These are phyloP conservation scores for Melanopsichium pennsylvanicum DNA, from an alignment of 1,284 basidiomycete genomes.

Conservation along the genomic window DNA sequence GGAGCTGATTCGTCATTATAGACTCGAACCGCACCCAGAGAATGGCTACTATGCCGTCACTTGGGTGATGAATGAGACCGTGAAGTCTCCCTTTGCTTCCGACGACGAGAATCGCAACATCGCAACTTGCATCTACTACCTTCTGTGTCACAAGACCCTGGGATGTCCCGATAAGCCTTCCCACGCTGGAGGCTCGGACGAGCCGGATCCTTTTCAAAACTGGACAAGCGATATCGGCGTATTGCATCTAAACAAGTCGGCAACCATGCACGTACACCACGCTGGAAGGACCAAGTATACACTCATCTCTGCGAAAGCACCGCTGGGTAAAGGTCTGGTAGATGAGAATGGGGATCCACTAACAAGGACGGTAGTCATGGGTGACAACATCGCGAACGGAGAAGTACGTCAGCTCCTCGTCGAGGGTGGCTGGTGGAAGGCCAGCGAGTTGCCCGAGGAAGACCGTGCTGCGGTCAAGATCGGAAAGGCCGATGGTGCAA, in stretches of 20 bases:
- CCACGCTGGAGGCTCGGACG: neutral
- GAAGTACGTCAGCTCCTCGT: conserved; percentile 51
- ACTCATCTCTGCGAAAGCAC: conserved; percentile 43
- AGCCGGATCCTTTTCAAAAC: conserved; percentile 28
- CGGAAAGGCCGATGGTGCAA: conserved; percentile 9
- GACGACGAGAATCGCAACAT: conserved; percentile 31
- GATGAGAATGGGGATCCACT: conserved; percentile 31
- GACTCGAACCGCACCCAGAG: conserved; percentile 47
- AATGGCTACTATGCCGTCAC: conserved; percentile 46
- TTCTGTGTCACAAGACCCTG: conserved; percentile 33
- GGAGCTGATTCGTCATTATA: conserved; percentile 38
- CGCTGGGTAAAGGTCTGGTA: conserved; percentile 29
- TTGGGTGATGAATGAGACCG: conserved; percentile 21
- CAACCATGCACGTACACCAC: conserved; percentile 52
- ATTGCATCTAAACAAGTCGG: conserved; percentile 42
- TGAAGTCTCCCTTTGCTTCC: conserved; percentile 37
- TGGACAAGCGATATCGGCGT: conserved; percentile 45
- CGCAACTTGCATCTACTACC: conserved; percentile 46
- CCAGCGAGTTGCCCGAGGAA: conserved; percentile 38
- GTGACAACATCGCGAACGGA: conserved; percentile 32
- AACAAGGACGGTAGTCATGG: conserved; percentile 42
- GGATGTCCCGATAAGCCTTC: conserved; percentile 17
- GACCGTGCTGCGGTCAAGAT: conserved; percentile 15
- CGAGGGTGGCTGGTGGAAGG: conserved; percentile 52
- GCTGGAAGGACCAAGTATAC: conserved; percentile 46